Conservation (phyloP, 306 rosid species). For the Myrica gale region DNA sequence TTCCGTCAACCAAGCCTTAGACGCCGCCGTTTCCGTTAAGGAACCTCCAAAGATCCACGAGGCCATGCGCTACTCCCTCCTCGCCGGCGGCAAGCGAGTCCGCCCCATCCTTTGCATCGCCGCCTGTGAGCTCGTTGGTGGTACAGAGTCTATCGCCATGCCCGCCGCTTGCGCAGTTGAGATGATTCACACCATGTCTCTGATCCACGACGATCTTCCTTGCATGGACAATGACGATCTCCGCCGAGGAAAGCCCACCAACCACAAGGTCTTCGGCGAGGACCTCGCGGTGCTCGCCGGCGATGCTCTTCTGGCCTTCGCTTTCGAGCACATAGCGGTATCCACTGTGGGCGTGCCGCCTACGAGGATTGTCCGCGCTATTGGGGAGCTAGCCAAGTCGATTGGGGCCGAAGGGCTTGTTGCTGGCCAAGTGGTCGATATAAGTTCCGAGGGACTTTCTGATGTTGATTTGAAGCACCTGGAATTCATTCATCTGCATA, state of each 20-base stretch:
- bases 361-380: constrained; percentile 38
- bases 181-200: constrained; percentile 85
- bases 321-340: constrained; percentile 60
- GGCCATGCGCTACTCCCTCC: constrained; percentile 77
- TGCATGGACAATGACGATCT: constrained; percentile 86
- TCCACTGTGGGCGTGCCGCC: constrained; percentile 43
- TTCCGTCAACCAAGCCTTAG: constrained; percentile 53
- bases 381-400: constrained; percentile 56
- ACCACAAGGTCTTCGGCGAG: constrained; percentile 72
- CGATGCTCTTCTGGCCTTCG: constrained; percentile 60
- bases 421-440: constrained; percentile 72
- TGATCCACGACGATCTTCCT: constrained; percentile 77
- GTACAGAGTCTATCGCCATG: constrained; percentile 42
- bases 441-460: constrained; percentile 44
- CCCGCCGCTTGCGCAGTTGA: constrained; percentile 76
- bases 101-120: constrained; percentile 70
- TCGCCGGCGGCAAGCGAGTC: constrained; percentile 75
- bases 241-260: constrained; percentile 75
- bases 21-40: constrained; percentile 41
- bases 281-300: constrained; percentile 72
- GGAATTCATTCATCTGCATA: constrained; percentile 65
- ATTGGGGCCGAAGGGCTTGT: constrained; percentile 65
- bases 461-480: constrained; percentile 51
- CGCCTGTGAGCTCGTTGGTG: constrained; percentile 73
- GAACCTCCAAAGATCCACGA: constrained; percentile 65